Evolutionary conservation across 1,284 basidiomycete species (phyloP).

Genomic region (Apiotrichum montevideense): DNA sequence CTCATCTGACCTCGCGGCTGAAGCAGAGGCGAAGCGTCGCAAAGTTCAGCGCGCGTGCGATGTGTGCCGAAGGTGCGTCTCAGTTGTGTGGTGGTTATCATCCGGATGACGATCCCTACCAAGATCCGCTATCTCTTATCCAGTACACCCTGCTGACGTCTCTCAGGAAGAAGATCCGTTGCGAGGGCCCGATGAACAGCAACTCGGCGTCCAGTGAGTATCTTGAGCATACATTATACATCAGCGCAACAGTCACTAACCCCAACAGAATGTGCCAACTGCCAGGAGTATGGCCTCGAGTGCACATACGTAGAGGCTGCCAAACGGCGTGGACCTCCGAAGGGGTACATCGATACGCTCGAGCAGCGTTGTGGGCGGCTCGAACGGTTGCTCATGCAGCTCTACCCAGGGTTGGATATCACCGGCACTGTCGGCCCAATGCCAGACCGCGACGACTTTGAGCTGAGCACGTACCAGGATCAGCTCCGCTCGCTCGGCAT

Average conservation of each 20-base stretch:
- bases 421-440: conserved; percentile 61
- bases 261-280: conserved; percentile 62
- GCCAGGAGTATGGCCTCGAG: conserved; percentile 62
- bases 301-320: conserved; percentile 69
- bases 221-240: background rate
- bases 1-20: conserved; percentile 14
- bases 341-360: conserved; percentile 69
- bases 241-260: conserved; percentile 1
- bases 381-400: conserved; percentile 61
- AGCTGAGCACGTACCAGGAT: conserved; percentile 38
- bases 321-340: conserved; percentile 77
- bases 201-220: background rate
- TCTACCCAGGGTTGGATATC: conserved; percentile 64
- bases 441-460: conserved; percentile 67
- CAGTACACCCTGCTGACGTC: background rate
- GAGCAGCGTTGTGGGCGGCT: conserved; percentile 66
- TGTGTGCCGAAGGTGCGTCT: conserved; percentile 32
- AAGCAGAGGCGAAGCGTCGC: conserved; percentile 21
- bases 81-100: no score
- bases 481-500: conserved; percentile 31
- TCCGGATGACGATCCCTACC: no score
- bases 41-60: conserved; percentile 45
- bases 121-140: background rate
- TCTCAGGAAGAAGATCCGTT: conserved; percentile 44
- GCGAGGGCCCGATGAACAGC: conserved; percentile 44